Evolutionary conservation across 345 rosid genomes (phyloP).

Genomic region (Luvunga scandens): DNA sequence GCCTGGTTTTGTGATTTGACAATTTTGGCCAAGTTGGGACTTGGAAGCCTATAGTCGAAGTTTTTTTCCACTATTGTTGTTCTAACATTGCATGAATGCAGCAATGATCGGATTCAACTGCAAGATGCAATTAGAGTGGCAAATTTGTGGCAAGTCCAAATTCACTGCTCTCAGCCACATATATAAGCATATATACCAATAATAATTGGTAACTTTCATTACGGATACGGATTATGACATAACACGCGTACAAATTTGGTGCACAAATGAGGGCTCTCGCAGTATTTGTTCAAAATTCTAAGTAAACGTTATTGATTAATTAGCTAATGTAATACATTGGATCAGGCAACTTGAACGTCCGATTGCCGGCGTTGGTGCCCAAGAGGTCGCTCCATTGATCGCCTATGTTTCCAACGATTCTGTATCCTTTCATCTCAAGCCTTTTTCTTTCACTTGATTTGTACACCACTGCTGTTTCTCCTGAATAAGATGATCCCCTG

Average conservation of each 20-base stretch:
- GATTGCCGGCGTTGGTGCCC: constrained; percentile 26
- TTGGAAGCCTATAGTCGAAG: too few species aligned
- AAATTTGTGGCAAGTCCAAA: too few species aligned
- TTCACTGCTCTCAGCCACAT: too few species aligned
- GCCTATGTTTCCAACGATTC: constrained; percentile 42
- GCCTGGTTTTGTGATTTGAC: too few species aligned
- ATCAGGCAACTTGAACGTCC: constrained; percentile 51
- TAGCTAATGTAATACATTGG: constrained; percentile 41
- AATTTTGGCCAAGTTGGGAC: too few species aligned
- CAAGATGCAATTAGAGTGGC: too few species aligned
- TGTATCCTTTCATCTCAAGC: constrained; percentile 35
- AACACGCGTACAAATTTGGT: background rate
- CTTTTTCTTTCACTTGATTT: constrained; percentile 32
- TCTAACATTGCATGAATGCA: too few species aligned
- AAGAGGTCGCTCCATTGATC: constrained; percentile 50
- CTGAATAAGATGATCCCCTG: constrained; percentile 28
- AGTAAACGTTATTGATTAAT: background rate
- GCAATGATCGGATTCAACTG: too few species aligned
- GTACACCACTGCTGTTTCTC: constrained; percentile 25
- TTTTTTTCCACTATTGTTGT: too few species aligned
- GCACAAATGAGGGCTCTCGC: background rate
- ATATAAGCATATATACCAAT: too few species aligned
- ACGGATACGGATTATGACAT: background rate
- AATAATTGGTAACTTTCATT: too few species aligned
- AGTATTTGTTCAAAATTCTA: background rate